Conservation (phyloP, 306 rosid species). For the Phaseolus lunatus region DNA sequence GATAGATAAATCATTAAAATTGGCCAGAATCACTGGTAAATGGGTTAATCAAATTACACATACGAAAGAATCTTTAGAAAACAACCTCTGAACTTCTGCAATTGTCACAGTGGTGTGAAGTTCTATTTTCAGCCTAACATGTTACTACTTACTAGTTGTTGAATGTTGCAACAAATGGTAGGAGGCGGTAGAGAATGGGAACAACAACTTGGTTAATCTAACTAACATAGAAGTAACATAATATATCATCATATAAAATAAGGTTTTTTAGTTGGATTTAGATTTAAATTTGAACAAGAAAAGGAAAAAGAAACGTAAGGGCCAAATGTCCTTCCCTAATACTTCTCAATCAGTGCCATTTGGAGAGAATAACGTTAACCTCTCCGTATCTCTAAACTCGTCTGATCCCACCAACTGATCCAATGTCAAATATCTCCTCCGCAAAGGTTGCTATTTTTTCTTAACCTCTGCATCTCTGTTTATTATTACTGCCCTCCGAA, state of each 20-base stretch:
- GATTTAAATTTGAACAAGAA: not conserved
- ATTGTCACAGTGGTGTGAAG: conserved; percentile 19
- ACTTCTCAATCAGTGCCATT: conserved; percentile 44
- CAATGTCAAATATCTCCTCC: conserved; percentile 66
- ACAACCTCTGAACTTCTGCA: conserved; percentile 19
- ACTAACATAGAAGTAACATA: not conserved
- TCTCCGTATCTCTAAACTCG: conserved; percentile 26
- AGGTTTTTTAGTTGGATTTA: not conserved
- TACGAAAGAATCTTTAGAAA: conserved; percentile 22
- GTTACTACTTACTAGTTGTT: conserved; percentile 26
- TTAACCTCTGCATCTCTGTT: conserved; percentile 79
- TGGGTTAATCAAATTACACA: conserved; percentile 39
- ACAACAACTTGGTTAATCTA: conserved; percentile 11
- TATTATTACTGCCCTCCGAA: conserved; percentile 39
- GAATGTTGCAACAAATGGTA: conserved; percentile 32
- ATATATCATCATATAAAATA: not conserved
- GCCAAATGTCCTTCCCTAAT: conserved; percentile 35
- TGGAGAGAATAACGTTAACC: conserved; percentile 57
- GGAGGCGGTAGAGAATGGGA: not conserved
- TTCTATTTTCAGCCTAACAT: conserved; percentile 31
- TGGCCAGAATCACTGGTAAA: conserved; percentile 30
- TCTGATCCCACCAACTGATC: conserved; percentile 65
- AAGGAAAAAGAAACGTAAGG: conserved; percentile 29
- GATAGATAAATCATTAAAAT: conserved; percentile 19
- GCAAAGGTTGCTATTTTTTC: conserved; percentile 68